Percentiles rank a stretch among this genome's conserved stretches.
Conservation (phyloP, 352 stramenopile species). For the Globisporangium lucens region DNA sequence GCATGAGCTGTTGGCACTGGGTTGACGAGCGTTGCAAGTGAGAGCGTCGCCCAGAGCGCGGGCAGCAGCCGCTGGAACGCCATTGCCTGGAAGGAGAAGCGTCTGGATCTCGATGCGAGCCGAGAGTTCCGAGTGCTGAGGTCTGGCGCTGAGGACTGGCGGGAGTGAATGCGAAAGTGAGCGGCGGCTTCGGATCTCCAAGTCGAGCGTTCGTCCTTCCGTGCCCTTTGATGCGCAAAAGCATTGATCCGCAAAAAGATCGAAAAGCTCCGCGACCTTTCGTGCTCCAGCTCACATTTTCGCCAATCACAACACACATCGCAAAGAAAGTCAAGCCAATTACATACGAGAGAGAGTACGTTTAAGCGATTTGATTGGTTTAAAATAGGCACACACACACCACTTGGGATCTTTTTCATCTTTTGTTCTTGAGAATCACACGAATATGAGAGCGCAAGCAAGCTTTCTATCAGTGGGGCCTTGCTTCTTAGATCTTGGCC, state of each 20-base stretch:
- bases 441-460: too few relatives aligned
- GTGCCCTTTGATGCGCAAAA: constrained; percentile 15
- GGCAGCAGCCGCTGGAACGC: constrained; percentile 16
- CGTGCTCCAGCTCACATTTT: constrained; percentile 9
- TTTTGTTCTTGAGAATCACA: neutral
- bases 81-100: constrained; percentile 14
- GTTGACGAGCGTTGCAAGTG: constrained; percentile 14
- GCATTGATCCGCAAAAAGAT: constrained; percentile 18
- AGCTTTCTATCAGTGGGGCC: neutral
- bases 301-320: constrained; percentile 20
- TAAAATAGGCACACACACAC: constrained; percentile 2
- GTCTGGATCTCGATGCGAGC: neutral
- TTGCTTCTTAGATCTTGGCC: constrained; percentile 71
- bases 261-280: constrained; percentile 30
- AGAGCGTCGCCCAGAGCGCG: constrained; percentile 10
- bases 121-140: neutral
- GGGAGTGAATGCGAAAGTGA: constrained; percentile 24
- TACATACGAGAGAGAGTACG: neutral
- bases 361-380: constrained; percentile 25
- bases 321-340: neutral
- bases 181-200: neutral
- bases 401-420: neutral
- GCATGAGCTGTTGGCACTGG: constrained; percentile 20
- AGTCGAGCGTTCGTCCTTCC: neutral
- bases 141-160: neutral